phyloP scores from a whole-genome alignment of 805 yeast species.

The Teunomyces stri region DNA sequence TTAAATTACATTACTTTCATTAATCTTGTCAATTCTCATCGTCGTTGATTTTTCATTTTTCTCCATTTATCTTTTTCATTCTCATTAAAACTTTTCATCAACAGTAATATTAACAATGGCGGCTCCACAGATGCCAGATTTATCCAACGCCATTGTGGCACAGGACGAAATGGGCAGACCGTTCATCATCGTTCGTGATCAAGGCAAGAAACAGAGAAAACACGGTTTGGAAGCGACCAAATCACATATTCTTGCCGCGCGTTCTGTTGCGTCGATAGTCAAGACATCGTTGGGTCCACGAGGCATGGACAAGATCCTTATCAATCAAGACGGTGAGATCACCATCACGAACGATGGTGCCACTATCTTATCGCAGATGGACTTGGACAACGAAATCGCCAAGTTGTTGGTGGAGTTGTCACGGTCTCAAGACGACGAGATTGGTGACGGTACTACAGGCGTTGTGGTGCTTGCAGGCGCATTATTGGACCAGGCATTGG shows the following conservation, averaged over 20 bases:
- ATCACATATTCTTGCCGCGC: slow-evolving; percentile 90
- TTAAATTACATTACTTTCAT: no score
- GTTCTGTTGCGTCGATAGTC: slow-evolving; percentile 89
- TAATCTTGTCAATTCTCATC: no score
- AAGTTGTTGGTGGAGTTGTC: slow-evolving; percentile 91
- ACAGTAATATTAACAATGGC: slow-evolving; percentile 9
- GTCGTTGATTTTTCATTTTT: not conserved
- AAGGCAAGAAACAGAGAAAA: slow-evolving; percentile 67
- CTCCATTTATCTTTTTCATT: not conserved
- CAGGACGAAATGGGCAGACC: slow-evolving; percentile 99
- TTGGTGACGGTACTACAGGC: slow-evolving; percentile 99
- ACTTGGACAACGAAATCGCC: slow-evolving; percentile 93
- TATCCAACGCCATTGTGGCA: slow-evolving; percentile 97
- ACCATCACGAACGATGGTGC: slow-evolving; percentile 99
- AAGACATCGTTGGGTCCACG: slow-evolving; percentile 95
- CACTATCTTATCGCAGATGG: slow-evolving; percentile 93
- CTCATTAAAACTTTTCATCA: not conserved
- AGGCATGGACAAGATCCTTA: slow-evolving; percentile 94
- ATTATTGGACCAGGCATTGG: slow-evolving; percentile 88
- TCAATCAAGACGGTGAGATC: slow-evolving; percentile 95
- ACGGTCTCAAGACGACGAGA: slow-evolving; percentile 94
- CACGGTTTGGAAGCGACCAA: slow-evolving; percentile 51
- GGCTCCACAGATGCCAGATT: slow-evolving; percentile 64
- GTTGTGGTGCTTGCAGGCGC: slow-evolving; percentile 97
- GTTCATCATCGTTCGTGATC: slow-evolving; percentile 92